These are phyloP conservation scores for Starmerella vaccinii DNA, from an alignment of 805 yeast species.

Conservation along the genomic window DNA sequence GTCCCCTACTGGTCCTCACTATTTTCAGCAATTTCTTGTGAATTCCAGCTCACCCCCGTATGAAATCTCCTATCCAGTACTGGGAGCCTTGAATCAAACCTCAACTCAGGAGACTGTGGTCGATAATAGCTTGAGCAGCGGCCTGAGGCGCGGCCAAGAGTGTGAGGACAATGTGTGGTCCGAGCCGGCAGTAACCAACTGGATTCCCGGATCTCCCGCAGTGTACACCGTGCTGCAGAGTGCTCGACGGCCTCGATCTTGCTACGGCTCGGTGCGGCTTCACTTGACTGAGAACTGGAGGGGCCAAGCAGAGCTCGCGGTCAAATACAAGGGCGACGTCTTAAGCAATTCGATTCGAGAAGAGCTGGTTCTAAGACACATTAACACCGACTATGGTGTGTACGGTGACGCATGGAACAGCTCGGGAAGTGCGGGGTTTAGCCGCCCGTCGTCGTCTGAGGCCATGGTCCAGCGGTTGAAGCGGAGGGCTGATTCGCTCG, in stretches of 20 bases:
- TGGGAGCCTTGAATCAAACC: background rate
- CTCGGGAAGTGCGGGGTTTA: background rate
- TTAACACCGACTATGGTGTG: too few species aligned
- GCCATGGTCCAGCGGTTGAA: background rate
- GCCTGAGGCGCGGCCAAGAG: background rate
- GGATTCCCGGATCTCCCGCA: background rate
- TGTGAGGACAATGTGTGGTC: background rate
- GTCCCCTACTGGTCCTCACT: too few species aligned
- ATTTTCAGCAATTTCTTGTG: background rate
- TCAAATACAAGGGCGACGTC: background rate
- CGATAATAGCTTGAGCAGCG: background rate
- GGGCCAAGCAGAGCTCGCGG: conserved; percentile 1
- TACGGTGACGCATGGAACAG: too few species aligned
- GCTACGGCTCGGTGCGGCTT: background rate
- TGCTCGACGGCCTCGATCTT: background rate
- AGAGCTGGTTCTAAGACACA: background rate
- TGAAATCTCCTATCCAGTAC: background rate
- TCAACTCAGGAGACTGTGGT: background rate
- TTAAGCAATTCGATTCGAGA: background rate
- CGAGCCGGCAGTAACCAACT: background rate
- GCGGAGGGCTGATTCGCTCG: background rate
- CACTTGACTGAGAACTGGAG: background rate
- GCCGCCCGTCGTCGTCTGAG: background rate
- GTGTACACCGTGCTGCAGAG: background rate
- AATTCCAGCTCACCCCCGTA: background rate